These are phyloP conservation scores for Eremothecium gossypii DNA, from an alignment of 1,139 yeast genomes.

Conservation along the genomic window DNA sequence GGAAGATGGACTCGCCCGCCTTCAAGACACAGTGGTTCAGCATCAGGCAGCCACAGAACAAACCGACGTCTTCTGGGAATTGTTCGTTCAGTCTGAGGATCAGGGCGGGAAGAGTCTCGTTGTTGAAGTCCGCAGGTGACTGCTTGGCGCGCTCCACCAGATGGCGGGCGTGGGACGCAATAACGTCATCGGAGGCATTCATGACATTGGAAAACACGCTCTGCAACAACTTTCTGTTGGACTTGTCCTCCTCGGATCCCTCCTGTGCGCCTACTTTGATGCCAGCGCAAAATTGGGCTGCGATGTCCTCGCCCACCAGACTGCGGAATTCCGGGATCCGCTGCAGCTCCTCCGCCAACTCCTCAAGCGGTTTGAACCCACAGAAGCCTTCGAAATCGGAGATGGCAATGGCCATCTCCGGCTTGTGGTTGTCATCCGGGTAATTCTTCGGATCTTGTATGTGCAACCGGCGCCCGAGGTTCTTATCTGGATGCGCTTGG, in stretches of 20 bases:
- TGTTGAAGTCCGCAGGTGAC: conserved; percentile 39
- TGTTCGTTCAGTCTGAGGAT: conserved; percentile 71
- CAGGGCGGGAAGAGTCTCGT: conserved; percentile 53
- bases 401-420: conserved; percentile 97
- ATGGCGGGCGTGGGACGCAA: conserved; percentile 45
- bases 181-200: conserved; percentile 57
- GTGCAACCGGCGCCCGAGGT: conserved; percentile 67
- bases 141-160: conserved; percentile 54
- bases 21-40: conserved; percentile 75
- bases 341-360: conserved; percentile 57
- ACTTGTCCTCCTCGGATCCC: conserved; percentile 40
- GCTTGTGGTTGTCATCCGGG: conserved; percentile 97
- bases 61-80: conserved; percentile 88
- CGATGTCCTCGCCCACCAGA: conserved; percentile 56
- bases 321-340: conserved; percentile 67
- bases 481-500: conserved; percentile 97
- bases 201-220: conserved; percentile 70
- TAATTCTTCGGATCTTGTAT: conserved; percentile 81
- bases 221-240: conserved; percentile 60
- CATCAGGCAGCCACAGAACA: conserved; percentile 90
- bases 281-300: conserved; percentile 43
- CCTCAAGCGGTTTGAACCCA: conserved; percentile 86
- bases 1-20: conserved; percentile 95
- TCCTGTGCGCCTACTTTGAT: conserved; percentile 38
- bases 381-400: conserved; percentile 96